Evolutionary conservation across 306 rosid genomes (phyloP).

Genomic region (Erythrophleum fordii): DNA sequence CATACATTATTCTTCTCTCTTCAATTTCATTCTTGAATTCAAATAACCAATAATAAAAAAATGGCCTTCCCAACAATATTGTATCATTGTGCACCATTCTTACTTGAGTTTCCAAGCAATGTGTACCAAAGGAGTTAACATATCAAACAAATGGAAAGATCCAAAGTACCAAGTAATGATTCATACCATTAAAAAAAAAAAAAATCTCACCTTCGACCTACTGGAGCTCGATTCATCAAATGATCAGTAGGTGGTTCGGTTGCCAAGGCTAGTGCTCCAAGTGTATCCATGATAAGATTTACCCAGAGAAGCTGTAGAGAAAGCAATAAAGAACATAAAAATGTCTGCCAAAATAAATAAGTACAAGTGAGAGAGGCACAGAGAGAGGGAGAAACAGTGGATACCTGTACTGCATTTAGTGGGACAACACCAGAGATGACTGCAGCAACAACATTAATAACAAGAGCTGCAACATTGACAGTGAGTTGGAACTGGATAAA

Average conservation of each 20-base stretch:
- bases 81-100: background rate
- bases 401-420: slow-evolving; percentile 97
- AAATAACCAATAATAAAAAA: slow-evolving; percentile 13
- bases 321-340: slow-evolving; percentile 31
- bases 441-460: slow-evolving; percentile 92
- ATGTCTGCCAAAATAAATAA: slow-evolving; percentile 8
- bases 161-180: background rate
- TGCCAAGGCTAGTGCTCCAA: slow-evolving; percentile 97
- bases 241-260: slow-evolving; percentile 99
- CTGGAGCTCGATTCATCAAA: slow-evolving; percentile 86
- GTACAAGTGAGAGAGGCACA: background rate
- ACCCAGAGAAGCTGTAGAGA: slow-evolving; percentile 93
- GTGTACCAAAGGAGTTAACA: slow-evolving; percentile 11
- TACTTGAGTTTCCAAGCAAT: slow-evolving; percentile 15
- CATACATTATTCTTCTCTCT: slow-evolving; percentile 2
- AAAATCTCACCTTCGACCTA: slow-evolving; percentile 78
- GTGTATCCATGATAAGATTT: slow-evolving; percentile 98
- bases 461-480: slow-evolving; percentile 95
- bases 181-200: background rate
- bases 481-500: slow-evolving; percentile 99
- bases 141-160: slow-evolving; percentile 23
- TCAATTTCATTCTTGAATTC: slow-evolving; percentile 6
- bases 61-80: slow-evolving; percentile 4
- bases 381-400: slow-evolving; percentile 26
- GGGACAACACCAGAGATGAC: slow-evolving; percentile 91